Base-by-base conservation (phyloP, 2,329 filamentous ascomycete genomes). In the Aschersonia sp. region DNA sequence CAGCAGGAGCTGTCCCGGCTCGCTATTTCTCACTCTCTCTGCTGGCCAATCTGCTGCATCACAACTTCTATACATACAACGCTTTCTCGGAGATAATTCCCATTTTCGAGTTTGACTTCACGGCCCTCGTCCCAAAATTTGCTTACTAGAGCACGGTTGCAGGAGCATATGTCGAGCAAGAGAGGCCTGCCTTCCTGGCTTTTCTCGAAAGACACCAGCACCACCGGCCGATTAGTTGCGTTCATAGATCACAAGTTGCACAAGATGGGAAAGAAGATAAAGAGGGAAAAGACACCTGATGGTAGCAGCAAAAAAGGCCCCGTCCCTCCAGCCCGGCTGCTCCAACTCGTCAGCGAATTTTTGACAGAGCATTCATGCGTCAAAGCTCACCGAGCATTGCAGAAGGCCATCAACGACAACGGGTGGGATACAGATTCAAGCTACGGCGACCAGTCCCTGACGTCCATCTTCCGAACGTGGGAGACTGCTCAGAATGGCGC, bases 331-430 rank as follows among this genome's bases (percentile, higher is more conserved):
- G 63, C 73, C 31, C 73, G 83, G 61, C 68, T 88, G 37, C 68
- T 88, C 58, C 75, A 79, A 51, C 68, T 86, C 12, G 73, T 88
- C 56, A 78, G 78, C 52, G 64, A 67, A 29, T 88, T 87, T 62
- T 70, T 88, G 45, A 71, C 72, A 42, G 73, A 81, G 43, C 73
- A 83, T 60, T 75, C 78, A n/a, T 83, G 85, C 56, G 63, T 70
- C 44, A 69, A 71, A 50, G 76, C 83, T 43, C 75, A 75, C 57
- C 67, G 71, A 50, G 74, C 77, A 5, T 82, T 87, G 57, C 69
- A 71, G 55, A 77, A 80, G 59, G 79, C 87, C 58, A 69, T 76
- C 47, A 72, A 65, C 59, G 70, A 67, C 63, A 72, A 73, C 53
- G 71, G 69, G 46, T 74, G 69, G 69, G 57, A 58, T 22, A 53